Conservation (phyloP, 2,329 filamentous ascomycete species). For the Trichoderma asperellum region DNA sequence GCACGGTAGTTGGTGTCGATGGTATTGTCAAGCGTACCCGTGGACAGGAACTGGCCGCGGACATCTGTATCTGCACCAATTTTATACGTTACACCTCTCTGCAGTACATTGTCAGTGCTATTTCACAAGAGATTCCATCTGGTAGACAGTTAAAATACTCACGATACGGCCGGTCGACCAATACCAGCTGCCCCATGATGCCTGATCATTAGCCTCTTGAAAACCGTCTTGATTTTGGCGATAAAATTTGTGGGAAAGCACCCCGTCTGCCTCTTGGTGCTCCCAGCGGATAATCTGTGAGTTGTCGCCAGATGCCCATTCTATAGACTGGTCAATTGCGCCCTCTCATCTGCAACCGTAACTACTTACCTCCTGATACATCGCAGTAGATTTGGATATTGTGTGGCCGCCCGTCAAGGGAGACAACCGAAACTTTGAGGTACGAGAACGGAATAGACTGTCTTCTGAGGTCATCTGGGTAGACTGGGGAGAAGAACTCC, state of each 20-base stretch:
- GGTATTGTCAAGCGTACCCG: constrained; percentile 64
- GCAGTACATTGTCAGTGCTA: background rate
- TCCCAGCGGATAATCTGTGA: constrained; percentile 64
- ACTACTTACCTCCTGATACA: constrained; percentile 52
- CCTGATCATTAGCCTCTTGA: constrained; percentile 68
- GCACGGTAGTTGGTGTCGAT: constrained; percentile 64
- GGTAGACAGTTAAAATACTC: background rate
- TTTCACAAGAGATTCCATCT: background rate
- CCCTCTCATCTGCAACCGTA: background rate
- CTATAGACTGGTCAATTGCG: constrained; percentile 45
- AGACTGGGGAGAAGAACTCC: constrained; percentile 73
- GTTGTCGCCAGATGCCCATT: constrained; percentile 71
- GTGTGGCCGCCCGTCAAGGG: constrained; percentile 65
- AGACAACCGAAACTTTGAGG: constrained; percentile 64
- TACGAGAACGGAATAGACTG: constrained; percentile 75
- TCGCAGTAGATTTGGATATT: constrained; percentile 73
- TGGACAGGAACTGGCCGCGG: constrained; percentile 66
- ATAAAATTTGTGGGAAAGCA: constrained; percentile 68
- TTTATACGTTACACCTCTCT: constrained; percentile 63
- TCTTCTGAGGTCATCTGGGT: constrained; percentile 65
- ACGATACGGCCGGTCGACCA: constrained; percentile 66
- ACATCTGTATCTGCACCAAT: constrained; percentile 69
- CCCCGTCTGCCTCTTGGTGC: constrained; percentile 51
- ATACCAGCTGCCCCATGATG: constrained; percentile 81
- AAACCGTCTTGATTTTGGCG: constrained; percentile 66